Evolutionary conservation across 768 basidiomycete species (phyloP).

Genomic region (Boletellus sp.): DNA sequence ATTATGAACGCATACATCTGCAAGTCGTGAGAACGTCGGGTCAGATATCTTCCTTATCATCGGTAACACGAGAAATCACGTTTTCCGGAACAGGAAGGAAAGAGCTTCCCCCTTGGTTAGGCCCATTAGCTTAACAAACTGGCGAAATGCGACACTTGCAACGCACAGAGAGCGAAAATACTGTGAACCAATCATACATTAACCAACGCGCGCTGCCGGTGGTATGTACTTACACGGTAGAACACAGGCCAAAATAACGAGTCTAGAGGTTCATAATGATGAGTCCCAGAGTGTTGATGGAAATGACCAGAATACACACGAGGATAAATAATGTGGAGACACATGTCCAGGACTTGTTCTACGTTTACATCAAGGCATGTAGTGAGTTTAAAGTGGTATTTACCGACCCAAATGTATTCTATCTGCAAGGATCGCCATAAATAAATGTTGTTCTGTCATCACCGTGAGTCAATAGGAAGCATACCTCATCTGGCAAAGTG

Average conservation of each 20-base stretch:
- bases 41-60: neutral
- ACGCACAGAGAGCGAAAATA: neutral
- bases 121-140: neutral
- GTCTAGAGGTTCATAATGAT: neutral
- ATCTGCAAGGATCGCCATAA: neutral
- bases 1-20: neutral
- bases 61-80: neutral
- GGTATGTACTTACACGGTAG: neutral
- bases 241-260: neutral
- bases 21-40: neutral
- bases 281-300: too few species aligned
- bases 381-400: neutral
- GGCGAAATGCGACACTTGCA: neutral
- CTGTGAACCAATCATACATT: neutral
- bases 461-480: neutral
- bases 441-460: neutral
- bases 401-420: neutral
- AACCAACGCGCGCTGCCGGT: neutral
- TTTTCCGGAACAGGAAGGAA: neutral
- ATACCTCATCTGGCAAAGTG: neutral
- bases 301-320: neutral
- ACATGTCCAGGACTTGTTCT: neutral
- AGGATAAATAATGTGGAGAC: neutral
- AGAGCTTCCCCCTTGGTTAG: neutral
- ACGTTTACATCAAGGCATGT: neutral